Evolutionary conservation across 257 asterid species (phyloP), one percentile per base, ranked within the genome.

Genomic region (Solanum clarkiae): DNA sequence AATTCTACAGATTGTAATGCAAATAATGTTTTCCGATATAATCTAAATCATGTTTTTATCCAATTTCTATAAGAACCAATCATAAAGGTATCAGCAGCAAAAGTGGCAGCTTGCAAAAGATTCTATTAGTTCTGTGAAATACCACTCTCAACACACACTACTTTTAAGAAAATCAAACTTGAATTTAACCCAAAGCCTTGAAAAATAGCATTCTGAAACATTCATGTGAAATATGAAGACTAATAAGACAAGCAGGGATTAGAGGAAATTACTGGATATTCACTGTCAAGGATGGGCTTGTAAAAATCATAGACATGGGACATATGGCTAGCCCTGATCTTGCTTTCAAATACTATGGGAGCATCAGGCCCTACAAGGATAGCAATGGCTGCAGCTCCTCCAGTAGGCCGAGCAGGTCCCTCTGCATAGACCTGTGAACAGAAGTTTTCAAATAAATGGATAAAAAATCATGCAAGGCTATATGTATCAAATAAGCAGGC

Each of bases 401-500:
- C 99, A 51, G 99, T 97, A 74, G 99, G 99, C 84, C 99, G 91
- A 87, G 99, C 99, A 29, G 99, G 98, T 18, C 99, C 99, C 91
- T 95, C 99, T 4, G 99, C 99, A 88, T 97, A 97, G 84, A 97
- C 99, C 99, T 97, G 89, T 90, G 42, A 89, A 82, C 88, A 26
- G 69, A 86, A 87, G 81, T 80, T 57, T 42, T 70, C 71, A 53
- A 49, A 47, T 68, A 66, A 83, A 45, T 55, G 63, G 42, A 83
- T 13, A 44, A 82, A 40, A 12, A 40, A 7, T 63, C 62, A 63
- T 82, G 75, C 40, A 14, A 82, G 16, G 20, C 66, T 17, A 9
- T 16, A 16, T 77, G 17, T 16, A 79, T 79, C 65, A 51, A 53
- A 51, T 24, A 79, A 77, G 29, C 5, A 9, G 53, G 47, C 63